Percentiles rank a stretch among this genome's conserved stretches.
These are phyloP conservation scores for Pulveroboletus ravenelii DNA, from an alignment of 768 basidiomycete genomes.

Conservation along the genomic window DNA sequence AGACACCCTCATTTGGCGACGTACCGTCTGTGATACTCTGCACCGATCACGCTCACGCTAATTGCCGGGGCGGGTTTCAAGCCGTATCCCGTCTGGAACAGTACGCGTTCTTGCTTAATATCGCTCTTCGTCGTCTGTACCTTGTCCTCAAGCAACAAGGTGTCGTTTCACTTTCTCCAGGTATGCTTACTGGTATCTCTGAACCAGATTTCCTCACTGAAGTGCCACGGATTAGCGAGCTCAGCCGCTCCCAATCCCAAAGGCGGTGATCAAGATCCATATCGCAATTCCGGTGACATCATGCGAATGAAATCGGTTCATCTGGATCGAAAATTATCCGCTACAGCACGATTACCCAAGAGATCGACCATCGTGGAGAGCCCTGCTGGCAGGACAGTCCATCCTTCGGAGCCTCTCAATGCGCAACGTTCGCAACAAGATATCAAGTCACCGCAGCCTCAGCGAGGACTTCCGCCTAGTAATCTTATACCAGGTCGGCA, in stretches of 20 bases:
- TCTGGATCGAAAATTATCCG: slow-evolving; percentile 91
- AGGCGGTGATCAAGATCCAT: slow-evolving; percentile 59
- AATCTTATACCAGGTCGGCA: slow-evolving; percentile 34
- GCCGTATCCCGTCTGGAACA: slow-evolving; percentile 93
- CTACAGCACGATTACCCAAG: slow-evolving; percentile 87
- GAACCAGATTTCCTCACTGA: slow-evolving; percentile 8
- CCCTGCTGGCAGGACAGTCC: slow-evolving; percentile 82
- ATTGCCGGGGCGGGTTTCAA: slow-evolving; percentile 76
- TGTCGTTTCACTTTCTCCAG: slow-evolving; percentile 77
- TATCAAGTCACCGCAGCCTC: slow-evolving; percentile 36
- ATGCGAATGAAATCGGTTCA: slow-evolving; percentile 94
- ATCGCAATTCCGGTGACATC: slow-evolving; percentile 84
- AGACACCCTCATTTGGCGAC: slow-evolving; percentile 65
- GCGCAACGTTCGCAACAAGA: slow-evolving; percentile 44
- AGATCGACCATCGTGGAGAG: slow-evolving; percentile 95
- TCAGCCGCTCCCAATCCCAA: slow-evolving; percentile 32
- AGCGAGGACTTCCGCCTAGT: slow-evolving; percentile 35
- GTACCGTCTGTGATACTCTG: slow-evolving; percentile 75
- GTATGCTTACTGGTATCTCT: slow-evolving; percentile 37
- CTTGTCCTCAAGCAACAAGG: slow-evolving; percentile 83
- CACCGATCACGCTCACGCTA: slow-evolving; percentile 64
- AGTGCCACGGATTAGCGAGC: slow-evolving; percentile 16
- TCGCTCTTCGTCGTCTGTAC: slow-evolving; percentile 88
- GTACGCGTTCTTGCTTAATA: slow-evolving; percentile 94
- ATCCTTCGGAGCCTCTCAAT: slow-evolving; percentile 56